phyloP scores from a whole-genome alignment of 2,329 filamentous ascomycete species.

The Tolypocladium amazonense region DNA sequence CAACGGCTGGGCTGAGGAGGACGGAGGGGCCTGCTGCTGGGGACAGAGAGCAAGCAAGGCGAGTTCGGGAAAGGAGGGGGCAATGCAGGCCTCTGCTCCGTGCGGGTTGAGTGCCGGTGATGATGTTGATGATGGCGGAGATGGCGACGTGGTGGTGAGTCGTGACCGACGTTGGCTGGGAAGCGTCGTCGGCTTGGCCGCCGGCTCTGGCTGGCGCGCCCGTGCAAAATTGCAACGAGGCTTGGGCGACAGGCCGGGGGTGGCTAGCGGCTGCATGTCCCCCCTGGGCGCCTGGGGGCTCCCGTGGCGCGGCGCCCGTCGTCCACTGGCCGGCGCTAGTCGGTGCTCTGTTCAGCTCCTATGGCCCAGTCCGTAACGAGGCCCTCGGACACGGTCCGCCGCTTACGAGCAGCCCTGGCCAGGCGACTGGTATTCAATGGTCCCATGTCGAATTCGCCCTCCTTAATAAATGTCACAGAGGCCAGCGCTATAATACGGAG shows the following conservation, averaged over 20 bases:
- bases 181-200: slow-evolving; percentile 1
- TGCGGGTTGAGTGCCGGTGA: neutral
- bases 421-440: neutral
- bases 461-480: neutral
- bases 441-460: neutral
- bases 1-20: neutral
- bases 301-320: neutral
- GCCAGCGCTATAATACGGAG: neutral
- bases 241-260: neutral
- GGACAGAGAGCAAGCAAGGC: neutral
- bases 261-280: neutral
- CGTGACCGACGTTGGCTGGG: neutral
- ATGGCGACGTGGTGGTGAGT: neutral
- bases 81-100: neutral
- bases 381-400: neutral
- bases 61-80: neutral
- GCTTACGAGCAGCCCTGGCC: neutral
- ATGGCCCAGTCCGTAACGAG: neutral
- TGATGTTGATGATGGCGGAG: slow-evolving; percentile 1
- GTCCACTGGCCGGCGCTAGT: neutral
- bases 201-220: neutral
- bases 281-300: neutral
- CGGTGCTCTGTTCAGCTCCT: neutral
- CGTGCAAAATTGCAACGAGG: neutral
- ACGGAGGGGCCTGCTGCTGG: neutral